Evolutionary conservation across 768 basidiomycete species (phyloP).

Genomic region (Amanita jacksonii): DNA sequence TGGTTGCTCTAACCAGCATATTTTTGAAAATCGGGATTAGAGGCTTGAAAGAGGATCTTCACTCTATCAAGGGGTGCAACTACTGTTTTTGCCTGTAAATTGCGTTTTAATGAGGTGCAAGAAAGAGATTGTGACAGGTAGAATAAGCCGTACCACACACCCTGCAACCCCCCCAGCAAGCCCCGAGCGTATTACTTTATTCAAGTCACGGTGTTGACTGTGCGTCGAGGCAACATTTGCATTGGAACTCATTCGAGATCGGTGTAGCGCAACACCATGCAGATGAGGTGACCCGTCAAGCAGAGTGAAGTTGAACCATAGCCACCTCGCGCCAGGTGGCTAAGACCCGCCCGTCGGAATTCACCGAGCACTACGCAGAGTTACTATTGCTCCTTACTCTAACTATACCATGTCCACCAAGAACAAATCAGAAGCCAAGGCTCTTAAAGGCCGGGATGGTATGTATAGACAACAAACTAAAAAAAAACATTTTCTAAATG

Average conservation of each 20-base stretch:
- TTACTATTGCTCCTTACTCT: background rate
- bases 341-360: constrained; percentile 7
- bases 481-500: background rate
- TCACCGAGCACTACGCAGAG: background rate
- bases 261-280: constrained; percentile 23
- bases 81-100: constrained; percentile 75
- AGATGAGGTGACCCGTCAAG: constrained; percentile 11
- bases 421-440: constrained; percentile 44
- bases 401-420: constrained; percentile 36
- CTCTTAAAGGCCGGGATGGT: constrained; percentile 75
- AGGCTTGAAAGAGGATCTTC: constrained; percentile 97
- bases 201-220: constrained; percentile 43
- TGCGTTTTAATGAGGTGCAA: constrained; percentile 8
- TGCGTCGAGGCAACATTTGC: constrained; percentile 34
- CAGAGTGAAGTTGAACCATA: too few species aligned
- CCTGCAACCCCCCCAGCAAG: constrained; percentile 92
- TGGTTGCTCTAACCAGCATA: constrained; percentile 62
- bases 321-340: background rate
- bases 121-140: constrained; percentile 8
- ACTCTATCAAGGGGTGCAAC: constrained; percentile 96
- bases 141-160: constrained; percentile 61
- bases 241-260: constrained; percentile 53
- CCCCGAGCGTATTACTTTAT: constrained; percentile 70
- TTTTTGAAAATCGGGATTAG: constrained; percentile 88
- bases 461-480: background rate